Base-by-base conservation (phyloP, 164 flowering plant genomes). In the Nymphaea colorata region DNA sequence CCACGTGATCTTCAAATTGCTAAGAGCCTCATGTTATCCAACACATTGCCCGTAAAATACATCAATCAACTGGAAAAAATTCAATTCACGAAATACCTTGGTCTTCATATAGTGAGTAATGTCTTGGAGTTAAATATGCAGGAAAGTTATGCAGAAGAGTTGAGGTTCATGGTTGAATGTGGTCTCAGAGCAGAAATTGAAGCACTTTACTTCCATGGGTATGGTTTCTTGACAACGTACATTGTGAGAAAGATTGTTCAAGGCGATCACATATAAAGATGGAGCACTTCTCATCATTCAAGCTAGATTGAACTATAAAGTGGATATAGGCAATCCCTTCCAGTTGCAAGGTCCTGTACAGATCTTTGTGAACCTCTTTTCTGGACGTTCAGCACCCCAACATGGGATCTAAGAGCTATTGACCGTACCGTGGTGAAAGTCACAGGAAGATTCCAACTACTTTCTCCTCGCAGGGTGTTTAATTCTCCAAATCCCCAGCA, bases 161-260 rank as follows among this genome's bases (percentile, higher is more conserved):
- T 95, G 81, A 74, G 68, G 12, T 15, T 71, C 36, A 95, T 92
- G 96, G 77, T 89, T 41, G 66, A 87, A 59, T 76, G 86, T 16
- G 88, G 86, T n/a, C 75, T 69, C 11, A 84, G 92, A 72, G 97
- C 93, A 44, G 98, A 94, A 70, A 84, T 92, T 59, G 99, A 93
- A 82, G 91, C 96, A 47, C 84, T 90, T 47, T 88, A 85, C 76
- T 73, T 64, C 73, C 88, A 87, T 77, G 98, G 98, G 66, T 90
- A 78, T 74, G 89, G 85, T 71, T 88, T 81, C 76, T 74, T 93
- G 71, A 81, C 78, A 41, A 93, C 83, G 79, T 90, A 83, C 72
- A 80, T 90, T 51, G 88, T 82, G 15, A 82, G 68, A 72, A 93
- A 87, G 73, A 86, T 90, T 60, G 96, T 90, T 25, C 90, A 87